Percentiles rank a stretch among this genome's conserved stretches.
These are phyloP conservation scores for Beta vulgaris DNA, from an alignment of 148 eudicot species.

Conservation along the genomic window DNA sequence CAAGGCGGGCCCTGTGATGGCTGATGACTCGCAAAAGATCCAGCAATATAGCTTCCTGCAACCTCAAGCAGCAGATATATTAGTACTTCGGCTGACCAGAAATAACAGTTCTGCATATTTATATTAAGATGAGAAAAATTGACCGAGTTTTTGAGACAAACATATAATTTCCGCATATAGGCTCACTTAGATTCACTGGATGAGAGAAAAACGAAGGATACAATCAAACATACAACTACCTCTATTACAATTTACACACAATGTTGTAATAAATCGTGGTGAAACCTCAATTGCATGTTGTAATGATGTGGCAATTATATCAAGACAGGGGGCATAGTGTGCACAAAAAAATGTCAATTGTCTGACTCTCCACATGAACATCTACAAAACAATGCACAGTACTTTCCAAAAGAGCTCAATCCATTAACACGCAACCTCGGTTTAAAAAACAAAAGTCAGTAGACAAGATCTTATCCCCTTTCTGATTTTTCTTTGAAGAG, in stretches of 20 bases:
- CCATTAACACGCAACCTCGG: too few species aligned
- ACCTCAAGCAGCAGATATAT: slow-evolving; percentile 7
- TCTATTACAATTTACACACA: too few species aligned
- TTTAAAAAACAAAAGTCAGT: background rate
- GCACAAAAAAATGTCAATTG: too few species aligned
- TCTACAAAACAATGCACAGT: background rate
- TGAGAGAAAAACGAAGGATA: background rate
- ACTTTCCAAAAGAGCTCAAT: background rate
- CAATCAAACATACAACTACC: too few species aligned
- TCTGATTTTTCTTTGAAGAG: background rate
- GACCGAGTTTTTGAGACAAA: background rate
- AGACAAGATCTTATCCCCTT: background rate
- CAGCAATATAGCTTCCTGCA: slow-evolving; percentile 82
- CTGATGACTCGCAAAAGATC: slow-evolving; percentile 86
- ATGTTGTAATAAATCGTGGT: background rate
- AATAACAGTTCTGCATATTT: background rate
- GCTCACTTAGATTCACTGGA: background rate
- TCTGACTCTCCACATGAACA: background rate
- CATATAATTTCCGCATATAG: background rate
- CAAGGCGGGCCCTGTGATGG: slow-evolving; percentile 86
- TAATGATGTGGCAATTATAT: background rate
- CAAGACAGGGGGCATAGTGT: too few species aligned
- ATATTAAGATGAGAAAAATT: background rate
- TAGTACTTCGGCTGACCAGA: background rate
- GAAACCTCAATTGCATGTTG: background rate